Evolutionary conservation across 2,329 filamentous ascomycete genomes (phyloP).

Genomic region (Acrodontium crateriforme): DNA sequence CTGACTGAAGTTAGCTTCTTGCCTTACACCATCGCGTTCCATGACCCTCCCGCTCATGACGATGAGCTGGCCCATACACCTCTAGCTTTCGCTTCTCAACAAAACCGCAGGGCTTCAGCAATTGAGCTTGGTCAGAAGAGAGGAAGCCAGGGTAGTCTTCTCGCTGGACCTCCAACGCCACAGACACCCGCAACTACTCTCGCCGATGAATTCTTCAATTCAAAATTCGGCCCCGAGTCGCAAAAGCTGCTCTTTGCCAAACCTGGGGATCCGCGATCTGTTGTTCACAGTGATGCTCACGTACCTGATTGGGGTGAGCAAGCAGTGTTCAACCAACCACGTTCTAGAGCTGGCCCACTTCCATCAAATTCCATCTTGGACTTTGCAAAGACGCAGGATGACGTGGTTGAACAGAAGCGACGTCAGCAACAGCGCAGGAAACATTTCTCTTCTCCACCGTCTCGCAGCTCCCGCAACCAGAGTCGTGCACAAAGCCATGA

Average conservation of each 20-base stretch:
- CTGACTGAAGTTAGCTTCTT: slow-evolving; percentile 52
- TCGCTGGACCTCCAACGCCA: slow-evolving; percentile 26
- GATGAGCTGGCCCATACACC: background rate
- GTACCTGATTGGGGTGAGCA: slow-evolving; percentile 61
- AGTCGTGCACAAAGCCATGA: slow-evolving; percentile 25
- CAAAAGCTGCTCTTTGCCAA: slow-evolving; percentile 41
- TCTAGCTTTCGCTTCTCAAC: background rate
- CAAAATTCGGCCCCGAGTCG: slow-evolving; percentile 20
- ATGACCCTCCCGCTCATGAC: slow-evolving; percentile 32
- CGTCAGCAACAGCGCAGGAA: slow-evolving; percentile 10
- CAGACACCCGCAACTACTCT: slow-evolving; percentile 26
- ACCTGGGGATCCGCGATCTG: slow-evolving; percentile 33
- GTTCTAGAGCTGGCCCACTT: slow-evolving; percentile 57
- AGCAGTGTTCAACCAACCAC: slow-evolving; percentile 59
- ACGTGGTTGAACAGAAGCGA: slow-evolving; percentile 14
- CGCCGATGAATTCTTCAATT: slow-evolving; percentile 33
- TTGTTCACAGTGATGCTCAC: slow-evolving; percentile 60
- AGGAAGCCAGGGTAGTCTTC: slow-evolving; percentile 24
- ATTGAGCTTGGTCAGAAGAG: slow-evolving; percentile 16
- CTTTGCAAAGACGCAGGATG: slow-evolving; percentile 39
- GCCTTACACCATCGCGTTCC: slow-evolving; percentile 81
- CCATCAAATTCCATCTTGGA: slow-evolving; percentile 66
- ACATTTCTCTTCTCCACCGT: slow-evolving; percentile 8
- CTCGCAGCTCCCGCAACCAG: slow-evolving; percentile 4
- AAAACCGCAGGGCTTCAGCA: slow-evolving; percentile 37